Conservation (phyloP, 306 rosid species). For the Dryas drummondii region DNA sequence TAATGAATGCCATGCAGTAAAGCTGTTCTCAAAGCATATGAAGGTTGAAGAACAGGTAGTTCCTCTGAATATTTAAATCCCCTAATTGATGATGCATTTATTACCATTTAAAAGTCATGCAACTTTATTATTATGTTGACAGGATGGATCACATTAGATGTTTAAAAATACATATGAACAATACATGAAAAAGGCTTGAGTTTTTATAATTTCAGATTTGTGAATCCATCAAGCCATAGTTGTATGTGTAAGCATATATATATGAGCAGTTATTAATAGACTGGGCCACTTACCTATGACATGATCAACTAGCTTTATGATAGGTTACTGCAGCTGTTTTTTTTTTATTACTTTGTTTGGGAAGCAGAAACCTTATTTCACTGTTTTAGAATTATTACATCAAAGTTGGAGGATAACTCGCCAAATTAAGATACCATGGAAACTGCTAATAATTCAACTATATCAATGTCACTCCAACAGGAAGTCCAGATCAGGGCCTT, state of each 20-base stretch:
- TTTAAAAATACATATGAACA: not conserved
- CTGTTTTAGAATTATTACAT: not conserved
- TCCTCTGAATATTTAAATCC: not conserved
- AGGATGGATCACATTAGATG: not conserved
- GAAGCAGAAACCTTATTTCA: not conserved
- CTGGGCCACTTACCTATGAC: too few relatives aligned
- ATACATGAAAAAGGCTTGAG: not conserved
- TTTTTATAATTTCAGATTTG: not conserved
- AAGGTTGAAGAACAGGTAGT: conserved; percentile 79
- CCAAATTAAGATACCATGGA: not conserved
- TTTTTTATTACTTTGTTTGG: too few relatives aligned
- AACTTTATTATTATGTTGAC: too few relatives aligned
- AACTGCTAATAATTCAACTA: not conserved
- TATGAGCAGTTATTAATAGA: not conserved
- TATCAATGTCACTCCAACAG: not conserved
- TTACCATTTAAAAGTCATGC: not conserved
- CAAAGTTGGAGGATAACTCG: not conserved
- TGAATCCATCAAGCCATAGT: not conserved
- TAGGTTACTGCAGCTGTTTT: not conserved
- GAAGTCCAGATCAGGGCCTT: not conserved
- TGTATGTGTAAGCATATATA: not conserved
- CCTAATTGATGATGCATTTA: not conserved
- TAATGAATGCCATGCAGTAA: conserved; percentile 61
- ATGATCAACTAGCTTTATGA: not conserved
- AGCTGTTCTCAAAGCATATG: conserved; percentile 90